Evolutionary conservation across 345 rosid species (phyloP), one percentile per base, ranked within the genome.

Genomic region (Gossypium longicalyx): DNA sequence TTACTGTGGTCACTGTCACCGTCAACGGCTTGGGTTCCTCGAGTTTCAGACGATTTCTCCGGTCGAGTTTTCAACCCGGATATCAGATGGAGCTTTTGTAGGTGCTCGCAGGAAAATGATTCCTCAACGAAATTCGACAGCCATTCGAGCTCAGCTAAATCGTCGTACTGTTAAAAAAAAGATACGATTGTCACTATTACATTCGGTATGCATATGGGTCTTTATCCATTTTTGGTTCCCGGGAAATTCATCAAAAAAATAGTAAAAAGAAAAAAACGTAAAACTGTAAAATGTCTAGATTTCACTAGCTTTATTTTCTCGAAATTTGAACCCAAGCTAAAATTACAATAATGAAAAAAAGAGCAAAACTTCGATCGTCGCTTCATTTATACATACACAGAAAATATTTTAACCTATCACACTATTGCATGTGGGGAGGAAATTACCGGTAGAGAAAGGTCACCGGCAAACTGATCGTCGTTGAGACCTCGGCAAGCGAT

Each of bases 61-160:
- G 94, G 77, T 71, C 88, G 86, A 75, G 87, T 81, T 65, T 89
- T 87, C 70, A 80, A 67, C 7, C 99, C 99, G 45, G 97, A 87
- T 59, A 91, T 88, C 19, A 93, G 85, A 71, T 93, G 91, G 7
- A 87, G 89, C 87, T 89, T 89, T 57, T 91, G 89, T 80, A 86
- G 70, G 80, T 93, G 98, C 53, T 91, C 97, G 77, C 92, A 84
- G 29, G 98, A 91, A 80, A 93, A 93, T 10, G 99, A 95, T 77
- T 95, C 97, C 77, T 95, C 99, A 72, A 85, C 96, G 79, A 95
- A 82, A 80, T 90, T 91, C 3, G 99, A 95, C 17, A 95, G 80
- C 99, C 99, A 95, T 83, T 93, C 99, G 12, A 95, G 85, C 90
- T 95, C 97, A 62, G 96, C 99, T 77, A 91, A 80, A 70, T 95